Conservation (phyloP, 2,329 filamentous ascomycete species). For the Neoarthrinium moseri region DNA sequence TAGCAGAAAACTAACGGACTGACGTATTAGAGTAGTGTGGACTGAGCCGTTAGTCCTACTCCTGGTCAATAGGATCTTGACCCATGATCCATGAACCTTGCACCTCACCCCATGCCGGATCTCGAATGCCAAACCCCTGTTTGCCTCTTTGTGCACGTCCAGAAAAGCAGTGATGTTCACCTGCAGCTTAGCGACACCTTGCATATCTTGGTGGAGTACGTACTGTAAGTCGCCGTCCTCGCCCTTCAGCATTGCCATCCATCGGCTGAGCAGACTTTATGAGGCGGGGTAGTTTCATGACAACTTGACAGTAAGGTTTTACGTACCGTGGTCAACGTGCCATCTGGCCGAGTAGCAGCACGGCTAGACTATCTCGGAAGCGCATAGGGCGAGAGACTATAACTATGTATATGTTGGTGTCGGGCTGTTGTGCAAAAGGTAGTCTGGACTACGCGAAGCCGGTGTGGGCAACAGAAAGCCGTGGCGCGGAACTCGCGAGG, state of each 20-base stretch:
- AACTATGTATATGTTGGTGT: no score
- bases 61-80: not conserved
- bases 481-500: no score
- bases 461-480: no score
- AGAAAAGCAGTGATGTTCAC: slow-evolving; percentile 2
- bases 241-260: not conserved
- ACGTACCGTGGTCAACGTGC: not conserved
- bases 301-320: not conserved
- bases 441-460: no score
- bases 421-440: no score
- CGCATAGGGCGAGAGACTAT: no score
- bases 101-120: slow-evolving; percentile 2
- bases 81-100: slow-evolving; percentile 2
- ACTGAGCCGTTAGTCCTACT: not conserved
- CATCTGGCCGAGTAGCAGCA: no score
- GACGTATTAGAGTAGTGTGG: slow-evolving; percentile 3
- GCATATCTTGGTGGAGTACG: not conserved
- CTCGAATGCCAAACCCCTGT: not conserved
- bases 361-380: no score
- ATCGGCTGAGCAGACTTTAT: no score
- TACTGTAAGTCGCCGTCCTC: not conserved
- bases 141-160: not conserved
- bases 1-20: not conserved
- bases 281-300: not conserved
- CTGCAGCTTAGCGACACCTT: not conserved